Conservation (phyloP, 345 rosid species). For the Barbarea vulgaris region DNA sequence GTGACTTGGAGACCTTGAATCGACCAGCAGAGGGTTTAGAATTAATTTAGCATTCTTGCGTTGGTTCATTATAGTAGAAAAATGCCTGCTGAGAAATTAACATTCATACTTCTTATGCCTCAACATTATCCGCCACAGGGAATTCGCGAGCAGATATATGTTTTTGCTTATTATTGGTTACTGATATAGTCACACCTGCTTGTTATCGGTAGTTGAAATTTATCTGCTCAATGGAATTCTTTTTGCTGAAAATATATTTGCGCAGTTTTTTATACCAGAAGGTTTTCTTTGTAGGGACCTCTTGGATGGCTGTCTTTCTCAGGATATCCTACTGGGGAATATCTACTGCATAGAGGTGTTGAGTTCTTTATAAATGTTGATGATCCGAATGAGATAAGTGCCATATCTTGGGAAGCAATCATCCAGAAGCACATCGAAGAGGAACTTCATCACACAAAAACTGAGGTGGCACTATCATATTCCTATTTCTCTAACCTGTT, state of each 20-base stretch:
- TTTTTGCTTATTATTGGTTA: conserved; percentile 15
- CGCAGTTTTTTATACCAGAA: conserved; percentile 18
- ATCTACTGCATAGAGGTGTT: conserved; percentile 62
- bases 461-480: conserved; percentile 51
- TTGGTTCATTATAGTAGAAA: conserved; percentile 7
- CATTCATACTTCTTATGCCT: background rate
- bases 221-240: conserved; percentile 11
- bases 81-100: background rate
- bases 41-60: background rate
- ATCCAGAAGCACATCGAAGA: conserved; percentile 86
- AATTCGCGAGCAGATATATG: background rate
- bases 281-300: conserved; percentile 73
- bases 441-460: conserved; percentile 78
- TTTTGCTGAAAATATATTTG: conserved; percentile 5
- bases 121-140: background rate
- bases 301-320: conserved; percentile 87
- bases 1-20: background rate
- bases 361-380: conserved; percentile 66
- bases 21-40: background rate
- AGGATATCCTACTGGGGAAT: conserved; percentile 74
- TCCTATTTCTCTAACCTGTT: conserved; percentile 28
- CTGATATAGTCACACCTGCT: conserved; percentile 21
- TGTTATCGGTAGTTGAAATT: conserved; percentile 9
- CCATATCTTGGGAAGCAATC: conserved; percentile 91
- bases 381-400: conserved; percentile 66